phyloP scores from a whole-genome alignment of 768 basidiomycete species.

The Pisolithus sp. region DNA sequence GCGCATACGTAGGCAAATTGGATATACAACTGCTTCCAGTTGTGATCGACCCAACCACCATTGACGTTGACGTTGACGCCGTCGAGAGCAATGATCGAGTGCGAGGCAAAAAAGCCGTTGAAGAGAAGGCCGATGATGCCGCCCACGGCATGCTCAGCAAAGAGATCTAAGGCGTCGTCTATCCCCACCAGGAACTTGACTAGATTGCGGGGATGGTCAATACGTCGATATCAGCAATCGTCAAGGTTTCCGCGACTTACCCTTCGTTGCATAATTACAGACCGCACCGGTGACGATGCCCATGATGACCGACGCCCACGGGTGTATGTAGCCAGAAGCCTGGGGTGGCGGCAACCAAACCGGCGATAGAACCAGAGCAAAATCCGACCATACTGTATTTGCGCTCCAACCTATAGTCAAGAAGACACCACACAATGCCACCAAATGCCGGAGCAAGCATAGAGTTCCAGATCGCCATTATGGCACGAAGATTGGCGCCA shows the following conservation, averaged over 20 bases:
- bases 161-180: conserved; percentile 89
- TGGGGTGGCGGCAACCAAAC: conserved; percentile 87
- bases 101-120: conserved; percentile 72
- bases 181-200: conserved; percentile 65
- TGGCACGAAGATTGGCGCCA: conserved; percentile 80
- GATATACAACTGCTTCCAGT: conserved; percentile 76
- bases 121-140: conserved; percentile 69
- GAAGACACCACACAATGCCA: conserved; percentile 75
- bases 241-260: conserved; percentile 33
- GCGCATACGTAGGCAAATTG: conserved; percentile 64
- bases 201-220: conserved; percentile 23
- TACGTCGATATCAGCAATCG: conserved; percentile 9
- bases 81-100: conserved; percentile 58
- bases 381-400: conserved; percentile 90
- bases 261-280: conserved; percentile 81
- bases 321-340: conserved; percentile 72
- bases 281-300: conserved; percentile 66
- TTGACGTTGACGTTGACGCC: conserved; percentile 47
- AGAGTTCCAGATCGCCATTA: conserved; percentile 83
- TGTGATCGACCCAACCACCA: conserved; percentile 70
- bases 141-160: conserved; percentile 85
- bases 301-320: conserved; percentile 71
- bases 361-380: conserved; percentile 83
- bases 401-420: conserved; percentile 73
- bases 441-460: conserved; percentile 81